A percentile compares a stretch with the other conserved stretches of the same genome.
phyloP scores from a whole-genome alignment of 495 filamentous ascomycete genomes.

The Penicillium turbatum region DNA sequence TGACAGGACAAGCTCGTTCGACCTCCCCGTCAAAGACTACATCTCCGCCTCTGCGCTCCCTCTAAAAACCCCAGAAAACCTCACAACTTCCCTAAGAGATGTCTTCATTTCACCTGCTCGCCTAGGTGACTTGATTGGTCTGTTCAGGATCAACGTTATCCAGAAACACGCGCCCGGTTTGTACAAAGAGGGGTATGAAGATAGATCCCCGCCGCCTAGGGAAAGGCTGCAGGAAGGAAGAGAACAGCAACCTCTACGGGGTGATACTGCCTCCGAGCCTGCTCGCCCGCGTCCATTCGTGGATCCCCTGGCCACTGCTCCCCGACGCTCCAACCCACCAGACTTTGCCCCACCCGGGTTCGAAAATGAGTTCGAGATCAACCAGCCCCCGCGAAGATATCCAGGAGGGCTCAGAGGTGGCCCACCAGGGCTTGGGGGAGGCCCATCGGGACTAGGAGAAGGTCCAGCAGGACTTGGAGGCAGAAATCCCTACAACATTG shows the following conservation, averaged over 20 bases:
- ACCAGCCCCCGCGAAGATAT: slow-evolving; percentile 57
- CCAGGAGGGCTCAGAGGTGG: slow-evolving; percentile 22
- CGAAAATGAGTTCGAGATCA: slow-evolving; percentile 88
- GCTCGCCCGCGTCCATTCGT: slow-evolving; percentile 63
- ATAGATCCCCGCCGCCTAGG: slow-evolving; percentile 30
- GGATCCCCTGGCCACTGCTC: slow-evolving; percentile 60
- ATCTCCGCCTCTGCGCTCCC: slow-evolving; percentile 60
- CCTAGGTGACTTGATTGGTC: slow-evolving; percentile 59
- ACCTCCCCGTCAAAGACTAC: slow-evolving; percentile 71
- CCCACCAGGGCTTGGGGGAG: too few species aligned
- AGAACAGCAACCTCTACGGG: slow-evolving; percentile 47
- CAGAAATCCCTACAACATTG: slow-evolving; percentile 60
- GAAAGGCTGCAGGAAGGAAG: slow-evolving; percentile 32
- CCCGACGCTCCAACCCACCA: slow-evolving; percentile 61
- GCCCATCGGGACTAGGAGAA: too few species aligned
- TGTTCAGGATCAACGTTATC: slow-evolving; percentile 73
- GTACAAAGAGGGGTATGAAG: slow-evolving; percentile 73
- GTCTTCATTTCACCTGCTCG: slow-evolving; percentile 70
- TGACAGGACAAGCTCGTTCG: slow-evolving; percentile 74
- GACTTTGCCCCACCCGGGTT: slow-evolving; percentile 86
- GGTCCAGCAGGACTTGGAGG: slow-evolving; percentile 41
- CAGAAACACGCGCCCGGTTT: slow-evolving; percentile 73
- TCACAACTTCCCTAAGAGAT: slow-evolving; percentile 51
- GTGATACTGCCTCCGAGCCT: slow-evolving; percentile 51
- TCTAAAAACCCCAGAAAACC: slow-evolving; percentile 35